Conservation (phyloP, 2,329 filamentous ascomycete genomes). For the Stenocarpella maydis region DNA sequence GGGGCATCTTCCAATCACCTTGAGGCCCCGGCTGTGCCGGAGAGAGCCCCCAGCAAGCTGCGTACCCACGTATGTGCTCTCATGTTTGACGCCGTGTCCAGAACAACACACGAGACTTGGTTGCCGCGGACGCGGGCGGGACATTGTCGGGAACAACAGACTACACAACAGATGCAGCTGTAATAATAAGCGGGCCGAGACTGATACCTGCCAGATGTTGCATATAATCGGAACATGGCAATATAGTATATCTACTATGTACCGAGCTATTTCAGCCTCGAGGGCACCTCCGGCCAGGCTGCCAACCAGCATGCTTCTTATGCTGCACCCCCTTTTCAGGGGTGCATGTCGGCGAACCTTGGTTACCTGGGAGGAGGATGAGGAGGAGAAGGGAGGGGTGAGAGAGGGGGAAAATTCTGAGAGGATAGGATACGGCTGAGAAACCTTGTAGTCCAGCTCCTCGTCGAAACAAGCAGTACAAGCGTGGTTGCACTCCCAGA, state of each 20-base stretch:
- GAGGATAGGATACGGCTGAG: slow-evolving; percentile 3
- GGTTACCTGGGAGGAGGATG: not conserved
- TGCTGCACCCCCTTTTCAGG: slow-evolving; percentile 5
- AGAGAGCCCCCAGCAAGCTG: too few species aligned
- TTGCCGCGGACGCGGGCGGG: not conserved
- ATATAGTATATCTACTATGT: not conserved
- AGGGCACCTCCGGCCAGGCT: not conserved
- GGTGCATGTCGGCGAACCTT: slow-evolving; percentile 17
- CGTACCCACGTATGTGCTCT: too few species aligned
- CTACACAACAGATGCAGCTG: too few species aligned
- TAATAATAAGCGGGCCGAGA: too few species aligned
- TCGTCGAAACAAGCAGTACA: slow-evolving; percentile 15
- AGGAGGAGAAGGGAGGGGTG: not conserved
- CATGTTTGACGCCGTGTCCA: not conserved
- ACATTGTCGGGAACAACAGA: not conserved
- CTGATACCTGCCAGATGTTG: too few species aligned
- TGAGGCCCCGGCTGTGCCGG: too few species aligned
- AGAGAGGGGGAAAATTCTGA: not conserved
- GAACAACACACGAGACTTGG: not conserved
- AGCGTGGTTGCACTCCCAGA: not conserved
- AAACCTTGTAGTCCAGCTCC: not conserved
- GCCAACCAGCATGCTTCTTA: slow-evolving; percentile 1
- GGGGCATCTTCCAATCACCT: not conserved
- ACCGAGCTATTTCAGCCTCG: slow-evolving; percentile 10
- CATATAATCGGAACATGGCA: too few species aligned